These are phyloP conservation scores for Graphium sp. DNA, from an alignment of 2,329 filamentous ascomycete genomes.

Conservation along the genomic window DNA sequence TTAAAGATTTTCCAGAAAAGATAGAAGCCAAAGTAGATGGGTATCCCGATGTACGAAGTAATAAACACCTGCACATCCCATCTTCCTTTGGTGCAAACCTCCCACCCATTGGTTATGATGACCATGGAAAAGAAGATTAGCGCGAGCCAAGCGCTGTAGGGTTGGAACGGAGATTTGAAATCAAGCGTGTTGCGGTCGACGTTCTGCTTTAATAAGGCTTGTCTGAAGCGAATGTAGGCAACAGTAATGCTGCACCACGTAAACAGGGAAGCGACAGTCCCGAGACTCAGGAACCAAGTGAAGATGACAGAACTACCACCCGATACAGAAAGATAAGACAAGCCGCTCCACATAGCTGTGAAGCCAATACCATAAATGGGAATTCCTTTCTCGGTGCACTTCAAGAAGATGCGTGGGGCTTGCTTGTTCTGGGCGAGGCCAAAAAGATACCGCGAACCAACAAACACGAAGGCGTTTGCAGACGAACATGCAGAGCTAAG, in stretches of 20 bases:
- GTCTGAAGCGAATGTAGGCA: conserved; percentile 33
- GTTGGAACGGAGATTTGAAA: conserved; percentile 26
- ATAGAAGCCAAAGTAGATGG: conserved; percentile 38
- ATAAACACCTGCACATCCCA: conserved; percentile 44
- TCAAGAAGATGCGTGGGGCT: conserved; percentile 21
- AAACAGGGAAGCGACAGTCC: conserved; percentile 34
- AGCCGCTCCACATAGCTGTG: conserved; percentile 40
- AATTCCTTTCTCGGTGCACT: conserved; percentile 15
- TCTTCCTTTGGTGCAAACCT: conserved; percentile 45
- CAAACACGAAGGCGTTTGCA: conserved; percentile 38
- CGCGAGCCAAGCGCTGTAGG: conserved; percentile 41
- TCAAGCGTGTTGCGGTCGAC: conserved; percentile 26
- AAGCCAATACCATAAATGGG: conserved; percentile 22
- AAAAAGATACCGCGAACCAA: conserved; percentile 28
- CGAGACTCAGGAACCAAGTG: conserved; percentile 51
- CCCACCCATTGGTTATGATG: conserved; percentile 51
- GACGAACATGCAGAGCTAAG: conserved; percentile 41
- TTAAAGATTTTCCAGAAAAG: too few relatives aligned
- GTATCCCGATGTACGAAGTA: conserved; percentile 39
- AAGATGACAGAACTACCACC: conserved; percentile 41
- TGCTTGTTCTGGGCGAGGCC: conserved; percentile 22
- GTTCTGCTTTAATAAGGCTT: conserved; percentile 29
- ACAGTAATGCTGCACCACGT: conserved; percentile 33
- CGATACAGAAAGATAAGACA: conserved; percentile 47
- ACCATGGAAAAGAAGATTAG: conserved; percentile 38